Conservation (phyloP, 352 stramenopile genomes). For the Globisporangium alternatum region DNA sequence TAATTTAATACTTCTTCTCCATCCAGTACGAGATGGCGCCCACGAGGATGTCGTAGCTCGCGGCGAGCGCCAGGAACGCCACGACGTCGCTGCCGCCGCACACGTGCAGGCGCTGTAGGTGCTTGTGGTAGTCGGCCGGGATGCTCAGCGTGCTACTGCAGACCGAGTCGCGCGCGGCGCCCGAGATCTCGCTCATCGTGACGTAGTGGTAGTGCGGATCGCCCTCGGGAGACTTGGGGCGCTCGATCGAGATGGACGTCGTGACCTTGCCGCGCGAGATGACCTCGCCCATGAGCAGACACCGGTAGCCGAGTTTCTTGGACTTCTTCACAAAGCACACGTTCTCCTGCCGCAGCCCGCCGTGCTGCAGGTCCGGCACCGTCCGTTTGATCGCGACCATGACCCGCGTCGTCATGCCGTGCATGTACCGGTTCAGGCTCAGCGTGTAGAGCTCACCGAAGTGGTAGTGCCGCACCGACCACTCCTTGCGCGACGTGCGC, state of each 20-base stretch:
- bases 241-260: conserved; percentile 68
- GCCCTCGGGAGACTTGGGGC: conserved; percentile 42
- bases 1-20: conserved; percentile 60
- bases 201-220: conserved; percentile 70
- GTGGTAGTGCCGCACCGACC: conserved; percentile 56
- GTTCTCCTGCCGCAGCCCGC: conserved; percentile 61
- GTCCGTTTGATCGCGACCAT: conserved; percentile 75
- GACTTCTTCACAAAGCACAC: conserved; percentile 83
- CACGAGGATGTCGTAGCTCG: conserved; percentile 78
- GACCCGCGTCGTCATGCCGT: conserved; percentile 61
- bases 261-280: conserved; percentile 79
- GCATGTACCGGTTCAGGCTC: conserved; percentile 60
- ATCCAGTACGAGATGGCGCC: conserved; percentile 70
- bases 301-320: conserved; percentile 63
- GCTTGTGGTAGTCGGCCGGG: conserved; percentile 58
- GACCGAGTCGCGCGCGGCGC: conserved; percentile 47
- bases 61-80: conserved; percentile 63
- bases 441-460: conserved; percentile 67
- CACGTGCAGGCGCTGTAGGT: conserved; percentile 72
- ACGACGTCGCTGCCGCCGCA: conserved; percentile 73
- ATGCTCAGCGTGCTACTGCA: conserved; percentile 78
- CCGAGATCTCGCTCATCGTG: conserved; percentile 76
- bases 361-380: conserved; percentile 49
- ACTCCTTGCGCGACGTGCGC: conserved; percentile 68
- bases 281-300: conserved; percentile 77